A percentile compares a stretch with the other conserved stretches of the same genome.
Conservation (phyloP, 2,329 filamentous ascomycete species). For the Aspergillus udagawae region DNA sequence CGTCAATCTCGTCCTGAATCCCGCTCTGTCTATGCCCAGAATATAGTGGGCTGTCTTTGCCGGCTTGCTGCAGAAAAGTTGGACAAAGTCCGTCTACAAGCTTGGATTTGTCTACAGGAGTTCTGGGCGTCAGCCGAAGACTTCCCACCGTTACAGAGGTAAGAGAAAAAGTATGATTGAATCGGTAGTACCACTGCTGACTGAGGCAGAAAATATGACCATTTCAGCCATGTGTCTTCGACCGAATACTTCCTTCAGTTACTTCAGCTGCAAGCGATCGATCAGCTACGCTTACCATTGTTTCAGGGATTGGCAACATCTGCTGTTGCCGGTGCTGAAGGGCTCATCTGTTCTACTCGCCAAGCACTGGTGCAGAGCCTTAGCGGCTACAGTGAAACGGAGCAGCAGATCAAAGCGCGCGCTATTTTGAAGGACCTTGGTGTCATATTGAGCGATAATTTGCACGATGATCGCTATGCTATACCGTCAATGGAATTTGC, state of each 20-base stretch:
- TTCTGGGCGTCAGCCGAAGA: conserved; percentile 36
- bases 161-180: conserved; percentile 7
- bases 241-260: conserved; percentile 42
- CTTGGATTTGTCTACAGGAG: conserved; percentile 41
- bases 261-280: conserved; percentile 31
- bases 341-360: conserved; percentile 40
- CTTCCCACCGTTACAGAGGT: conserved; percentile 42
- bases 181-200: conserved; percentile 10
- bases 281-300: conserved; percentile 36
- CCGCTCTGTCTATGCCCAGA: conserved; percentile 17
- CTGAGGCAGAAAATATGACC: conserved; percentile 35
- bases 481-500: conserved; percentile 73
- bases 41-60: conserved; percentile 45
- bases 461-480: conserved; percentile 64
- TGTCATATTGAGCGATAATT: conserved; percentile 50
- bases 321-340: conserved; percentile 42
- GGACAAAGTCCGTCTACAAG: conserved; percentile 69
- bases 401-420: conserved; percentile 38
- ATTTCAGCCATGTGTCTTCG: conserved; percentile 44
- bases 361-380: conserved; percentile 39
- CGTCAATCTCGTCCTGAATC: conserved; percentile 9
- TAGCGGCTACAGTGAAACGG: conserved; percentile 15
- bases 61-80: conserved; percentile 83
- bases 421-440: conserved; percentile 51
- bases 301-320: conserved; percentile 44